These are phyloP conservation scores for Petrea volubilis DNA, from an alignment of 257 asterid species.

Conservation along the genomic window DNA sequence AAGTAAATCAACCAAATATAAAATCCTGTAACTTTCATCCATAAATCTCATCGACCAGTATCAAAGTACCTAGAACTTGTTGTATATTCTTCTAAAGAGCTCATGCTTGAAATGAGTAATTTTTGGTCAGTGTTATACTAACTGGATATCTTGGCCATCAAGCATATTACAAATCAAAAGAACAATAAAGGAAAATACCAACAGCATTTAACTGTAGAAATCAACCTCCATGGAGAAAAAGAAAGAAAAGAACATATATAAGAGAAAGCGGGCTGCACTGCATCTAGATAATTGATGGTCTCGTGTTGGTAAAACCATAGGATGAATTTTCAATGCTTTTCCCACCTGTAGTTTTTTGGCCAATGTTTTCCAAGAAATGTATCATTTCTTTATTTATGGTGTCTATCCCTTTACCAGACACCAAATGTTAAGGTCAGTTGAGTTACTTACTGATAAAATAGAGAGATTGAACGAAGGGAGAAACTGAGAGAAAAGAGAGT, in stretches of 20 bases:
- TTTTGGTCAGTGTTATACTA: background rate
- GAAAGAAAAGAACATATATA: background rate
- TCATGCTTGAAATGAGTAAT: slow-evolving; percentile 2
- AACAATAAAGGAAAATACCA: background rate
- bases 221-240: background rate
- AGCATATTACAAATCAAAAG: background rate
- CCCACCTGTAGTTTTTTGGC: background rate
- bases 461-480: no score
- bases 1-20: slow-evolving; percentile 17
- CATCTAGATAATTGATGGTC: background rate
- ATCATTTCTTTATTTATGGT: background rate
- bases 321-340: background rate
- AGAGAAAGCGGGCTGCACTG: background rate
- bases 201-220: background rate
- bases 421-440: slow-evolving; percentile 4
- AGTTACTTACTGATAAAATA: no score
- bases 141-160: background rate
- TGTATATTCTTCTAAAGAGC: background rate
- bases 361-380: background rate
- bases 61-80: background rate
- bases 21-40: background rate
- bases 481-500: no score
- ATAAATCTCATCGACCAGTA: background rate
- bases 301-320: background rate
- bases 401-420: background rate